phyloP scores from a whole-genome alignment of 2,329 filamentous ascomycete genomes.

The Fusarium sp. region DNA sequence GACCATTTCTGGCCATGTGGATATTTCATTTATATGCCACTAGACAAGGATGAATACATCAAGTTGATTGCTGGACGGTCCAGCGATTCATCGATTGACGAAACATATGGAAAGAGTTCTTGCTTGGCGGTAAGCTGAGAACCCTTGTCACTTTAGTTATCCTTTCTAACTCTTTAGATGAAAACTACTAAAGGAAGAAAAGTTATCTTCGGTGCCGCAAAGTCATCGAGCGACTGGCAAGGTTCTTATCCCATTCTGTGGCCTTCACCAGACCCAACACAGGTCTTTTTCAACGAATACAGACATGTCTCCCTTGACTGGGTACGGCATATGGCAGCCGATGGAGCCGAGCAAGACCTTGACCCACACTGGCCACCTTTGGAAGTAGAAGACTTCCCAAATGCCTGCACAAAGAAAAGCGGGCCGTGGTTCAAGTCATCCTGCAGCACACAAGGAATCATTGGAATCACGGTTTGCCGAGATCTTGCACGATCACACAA shows the following conservation, averaged over 20 bases:
- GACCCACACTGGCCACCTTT: not conserved
- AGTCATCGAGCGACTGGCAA: not conserved
- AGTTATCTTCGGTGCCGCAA: not conserved
- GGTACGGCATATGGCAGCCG: not conserved
- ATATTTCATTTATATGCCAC: not conserved
- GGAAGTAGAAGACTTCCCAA: not conserved
- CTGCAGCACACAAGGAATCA: not conserved
- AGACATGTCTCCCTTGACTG: not conserved
- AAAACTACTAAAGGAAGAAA: not conserved
- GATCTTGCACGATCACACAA: not conserved
- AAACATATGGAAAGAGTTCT: not conserved
- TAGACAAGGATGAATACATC: not conserved
- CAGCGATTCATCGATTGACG: not conserved
- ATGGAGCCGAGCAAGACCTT: accelerated
- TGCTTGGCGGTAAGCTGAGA: not conserved
- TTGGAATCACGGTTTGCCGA: not conserved
- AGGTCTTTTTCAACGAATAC: not conserved
- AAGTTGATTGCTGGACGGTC: not conserved
- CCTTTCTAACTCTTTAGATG: not conserved
- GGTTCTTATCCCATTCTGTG: not conserved
- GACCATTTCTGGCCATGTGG: not conserved
- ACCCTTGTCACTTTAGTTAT: not conserved
- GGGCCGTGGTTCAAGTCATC: not conserved
- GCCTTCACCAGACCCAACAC: not conserved
- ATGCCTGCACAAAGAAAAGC: not conserved